Percentiles rank a stretch among this genome's conserved stretches.
phyloP scores from a whole-genome alignment of 306 rosid species.

The Rosa rugosa region DNA sequence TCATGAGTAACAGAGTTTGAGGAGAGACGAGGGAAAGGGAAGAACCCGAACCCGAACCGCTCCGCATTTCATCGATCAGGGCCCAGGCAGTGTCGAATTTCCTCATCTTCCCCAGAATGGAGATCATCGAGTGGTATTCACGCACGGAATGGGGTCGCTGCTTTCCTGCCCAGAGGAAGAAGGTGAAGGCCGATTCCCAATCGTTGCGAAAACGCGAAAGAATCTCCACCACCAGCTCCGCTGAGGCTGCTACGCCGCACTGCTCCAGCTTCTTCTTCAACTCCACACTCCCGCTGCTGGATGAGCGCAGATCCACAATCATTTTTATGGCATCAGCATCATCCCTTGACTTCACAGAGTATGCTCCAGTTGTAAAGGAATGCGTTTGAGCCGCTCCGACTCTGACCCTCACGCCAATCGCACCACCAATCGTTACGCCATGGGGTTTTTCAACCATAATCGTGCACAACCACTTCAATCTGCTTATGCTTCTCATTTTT shows the following conservation, averaged over 20 bases:
- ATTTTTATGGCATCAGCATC: constrained; percentile 24
- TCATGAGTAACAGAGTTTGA: constrained; percentile 81
- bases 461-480: neutral
- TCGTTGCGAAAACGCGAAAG: constrained; percentile 68
- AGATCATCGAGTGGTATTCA: constrained; percentile 80
- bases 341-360: too few species aligned
- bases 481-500: neutral
- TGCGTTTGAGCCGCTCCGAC: neutral
- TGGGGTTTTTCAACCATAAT: constrained; percentile 2
- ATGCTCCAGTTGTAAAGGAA: neutral
- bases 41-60: constrained; percentile 16
- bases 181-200: constrained; percentile 86
- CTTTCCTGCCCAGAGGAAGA: constrained; percentile 87
- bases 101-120: constrained; percentile 80
- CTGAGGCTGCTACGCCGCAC: constrained; percentile 33
- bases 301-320: constrained; percentile 51
- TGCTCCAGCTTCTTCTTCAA: constrained; percentile 58
- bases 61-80: constrained; percentile 72
- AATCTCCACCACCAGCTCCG: constrained; percentile 69
- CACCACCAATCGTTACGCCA: constrained; percentile 5
- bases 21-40: constrained; percentile 67
- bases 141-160: constrained; percentile 61
- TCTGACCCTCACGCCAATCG: neutral
- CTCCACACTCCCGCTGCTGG: constrained; percentile 24
- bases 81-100: constrained; percentile 90